Evolutionary conservation across 2,329 filamentous ascomycete species (phyloP).

Genomic region (Myriosclerotinia curreyana): DNA sequence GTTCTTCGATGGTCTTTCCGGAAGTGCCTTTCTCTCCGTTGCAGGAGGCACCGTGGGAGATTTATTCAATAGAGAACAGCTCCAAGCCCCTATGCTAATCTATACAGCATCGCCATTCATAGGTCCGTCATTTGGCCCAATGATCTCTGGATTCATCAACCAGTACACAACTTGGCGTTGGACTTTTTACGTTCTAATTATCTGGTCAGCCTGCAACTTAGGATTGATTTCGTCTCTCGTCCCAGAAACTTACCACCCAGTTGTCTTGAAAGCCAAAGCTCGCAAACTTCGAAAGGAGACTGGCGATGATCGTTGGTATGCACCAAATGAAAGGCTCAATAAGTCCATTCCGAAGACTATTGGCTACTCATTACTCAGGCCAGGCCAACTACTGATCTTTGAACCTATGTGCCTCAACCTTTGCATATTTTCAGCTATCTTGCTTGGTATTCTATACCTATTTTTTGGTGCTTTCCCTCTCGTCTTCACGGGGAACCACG

Average conservation of each 20-base stretch:
- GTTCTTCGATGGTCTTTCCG: conserved; percentile 73
- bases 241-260: conserved; percentile 82
- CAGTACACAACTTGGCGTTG: conserved; percentile 71
- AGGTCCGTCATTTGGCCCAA: conserved; percentile 57
- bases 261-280: conserved; percentile 72
- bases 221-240: conserved; percentile 66
- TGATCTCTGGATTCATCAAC: conserved; percentile 80
- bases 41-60: conserved; percentile 85
- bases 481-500: conserved; percentile 71
- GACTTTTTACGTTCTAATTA: conserved; percentile 81
- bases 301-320: conserved; percentile 71
- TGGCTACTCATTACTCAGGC: conserved; percentile 55
- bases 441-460: conserved; percentile 85
- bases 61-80: conserved; percentile 64
- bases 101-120: conserved; percentile 66
- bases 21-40: conserved; percentile 67
- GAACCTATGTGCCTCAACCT: conserved; percentile 85
- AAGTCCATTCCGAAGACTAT: conserved; percentile 65
- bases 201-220: conserved; percentile 70
- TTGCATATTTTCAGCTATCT: conserved; percentile 76
- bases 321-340: conserved; percentile 70
- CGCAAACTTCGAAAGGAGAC: conserved; percentile 66
- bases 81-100: conserved; percentile 80
- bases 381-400: conserved; percentile 70
- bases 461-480: conserved; percentile 88